Percentiles rank a stretch among this genome's conserved stretches.
phyloP scores from a whole-genome alignment of 129 eudicot species.

The Helianthus tuberosus region DNA sequence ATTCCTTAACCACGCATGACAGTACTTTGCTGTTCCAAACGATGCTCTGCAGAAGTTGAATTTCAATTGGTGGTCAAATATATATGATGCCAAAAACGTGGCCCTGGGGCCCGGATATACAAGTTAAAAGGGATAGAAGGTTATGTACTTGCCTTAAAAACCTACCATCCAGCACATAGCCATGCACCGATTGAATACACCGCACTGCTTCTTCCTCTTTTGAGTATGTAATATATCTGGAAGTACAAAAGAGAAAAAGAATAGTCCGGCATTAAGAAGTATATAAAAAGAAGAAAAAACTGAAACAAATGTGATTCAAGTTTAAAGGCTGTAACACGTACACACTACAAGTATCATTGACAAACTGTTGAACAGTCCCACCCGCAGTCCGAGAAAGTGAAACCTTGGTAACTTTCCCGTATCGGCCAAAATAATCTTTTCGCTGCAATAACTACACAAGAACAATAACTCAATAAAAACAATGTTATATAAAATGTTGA shows the following conservation, averaged over 20 bases:
- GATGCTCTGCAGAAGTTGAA: constrained; percentile 65
- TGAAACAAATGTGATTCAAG: background rate
- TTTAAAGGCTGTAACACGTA: constrained; percentile 36
- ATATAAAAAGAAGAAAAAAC: background rate
- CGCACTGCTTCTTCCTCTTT: constrained; percentile 90
- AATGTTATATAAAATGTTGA: background rate
- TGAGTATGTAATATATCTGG: constrained; percentile 78
- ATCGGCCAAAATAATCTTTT: constrained; percentile 79
- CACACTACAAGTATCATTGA: constrained; percentile 83
- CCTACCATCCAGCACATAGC: constrained; percentile 77
- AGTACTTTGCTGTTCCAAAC: constrained; percentile 90
- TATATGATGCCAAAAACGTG: constrained; percentile 2
- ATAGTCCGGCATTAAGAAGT: background rate
- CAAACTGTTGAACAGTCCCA: constrained; percentile 75
- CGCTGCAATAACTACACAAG: constrained; percentile 60
- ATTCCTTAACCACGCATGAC: constrained; percentile 90
- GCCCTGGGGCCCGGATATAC: background rate
- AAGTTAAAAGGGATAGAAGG: constrained; percentile 19
- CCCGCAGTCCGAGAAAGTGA: constrained; percentile 86
- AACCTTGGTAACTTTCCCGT: constrained; percentile 76
- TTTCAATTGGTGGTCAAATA: constrained; percentile 15
- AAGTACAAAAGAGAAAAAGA: background rate
- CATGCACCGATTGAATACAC: constrained; percentile 88
- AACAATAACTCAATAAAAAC: constrained; percentile 12
- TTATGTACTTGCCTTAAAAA: constrained; percentile 54